These are phyloP conservation scores for Alternaria sp. DNA, from an alignment of 2,329 filamentous ascomycete species.

Conservation along the genomic window DNA sequence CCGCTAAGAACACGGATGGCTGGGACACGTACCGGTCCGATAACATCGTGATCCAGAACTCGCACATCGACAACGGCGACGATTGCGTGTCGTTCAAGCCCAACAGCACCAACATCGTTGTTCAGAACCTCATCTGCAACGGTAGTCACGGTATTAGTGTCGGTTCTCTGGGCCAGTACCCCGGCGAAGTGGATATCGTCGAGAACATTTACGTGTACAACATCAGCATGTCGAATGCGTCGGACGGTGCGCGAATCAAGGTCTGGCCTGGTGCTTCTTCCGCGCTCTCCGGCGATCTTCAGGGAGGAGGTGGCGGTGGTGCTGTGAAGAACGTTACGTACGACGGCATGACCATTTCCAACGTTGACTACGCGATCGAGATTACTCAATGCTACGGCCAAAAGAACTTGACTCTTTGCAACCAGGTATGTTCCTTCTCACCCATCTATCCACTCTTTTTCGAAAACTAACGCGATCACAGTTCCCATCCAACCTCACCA, in stretches of 20 bases:
- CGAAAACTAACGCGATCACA: conserved; percentile 1
- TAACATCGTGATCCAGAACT: conserved; percentile 71
- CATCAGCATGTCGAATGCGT: conserved; percentile 48
- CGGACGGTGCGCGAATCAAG: conserved; percentile 74
- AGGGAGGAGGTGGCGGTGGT: conserved; percentile 69
- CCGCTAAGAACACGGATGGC: conserved; percentile 70
- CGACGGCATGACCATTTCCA: conserved; percentile 64
- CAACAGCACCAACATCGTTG: conserved; percentile 71
- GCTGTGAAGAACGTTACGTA: conserved; percentile 72
- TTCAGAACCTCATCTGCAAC: conserved; percentile 71
- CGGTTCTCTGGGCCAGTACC: conserved; percentile 74
- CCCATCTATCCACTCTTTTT: too few species aligned
- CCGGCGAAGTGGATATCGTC: conserved; percentile 68
- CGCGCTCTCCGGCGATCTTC: conserved; percentile 64
- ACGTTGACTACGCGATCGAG: conserved; percentile 70
- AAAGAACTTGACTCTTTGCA: conserved; percentile 67
- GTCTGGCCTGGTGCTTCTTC: conserved; percentile 69
- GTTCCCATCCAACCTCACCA: conserved; percentile 63
- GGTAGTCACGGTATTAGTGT: conserved; percentile 76
- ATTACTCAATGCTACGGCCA: conserved; percentile 71
- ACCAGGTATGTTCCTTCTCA: too few species aligned
- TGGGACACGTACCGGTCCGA: conserved; percentile 68
- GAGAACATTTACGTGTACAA: conserved; percentile 66
- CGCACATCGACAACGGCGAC: conserved; percentile 68
- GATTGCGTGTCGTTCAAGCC: conserved; percentile 79